Evolutionary conservation across 2,329 filamentous ascomycete genomes (phyloP), one percentile per base, ranked within the genome.

Genomic region (Hypoxylon sp.): DNA sequence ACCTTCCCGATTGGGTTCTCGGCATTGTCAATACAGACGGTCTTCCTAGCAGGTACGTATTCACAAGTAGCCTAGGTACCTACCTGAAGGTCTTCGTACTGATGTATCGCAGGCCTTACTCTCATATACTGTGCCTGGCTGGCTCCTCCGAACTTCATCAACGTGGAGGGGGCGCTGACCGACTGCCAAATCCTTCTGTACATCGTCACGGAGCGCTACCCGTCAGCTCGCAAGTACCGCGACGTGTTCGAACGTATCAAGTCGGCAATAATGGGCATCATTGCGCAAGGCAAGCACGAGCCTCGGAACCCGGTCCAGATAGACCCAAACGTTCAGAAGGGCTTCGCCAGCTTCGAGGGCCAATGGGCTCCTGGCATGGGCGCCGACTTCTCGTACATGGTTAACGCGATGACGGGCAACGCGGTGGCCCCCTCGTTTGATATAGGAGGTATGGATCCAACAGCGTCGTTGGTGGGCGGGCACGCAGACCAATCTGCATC

Each of bases 171-270:
- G 2, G 61, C 74, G 12, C 48, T 76, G 9, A 73, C 69, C 4
- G 74, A 75, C 44, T 77, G 75, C 38, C 74, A 75, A 44, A 68
- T 75, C 0, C 69, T 77, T 5, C 48, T 77, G 5, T 76, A 76
- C 42, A 75, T 77, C 55, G 72, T 77, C 28, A 73, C 74, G 1
- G 75, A 76, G 42, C 74, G 74, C 1, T 77, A 76, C 36, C 73
- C 75, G 2, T 75, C 73, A 5, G 75, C 75, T 1, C 65, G 73
- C 20, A 75, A 74, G 48, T 77, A 77, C 33, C 72, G 75, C 3
- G 75, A 77, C 60, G 69, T 76, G 1, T 77, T 77, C 38, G 75
- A 77, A 65, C 73, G 74, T 7, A 74, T 77, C 22, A 75, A 73
- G 51, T 68, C 70, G 30, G 67, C 70, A 4, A 70, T 76, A 48